A percentile compares a stretch with the other conserved stretches of the same genome.
Conservation (phyloP, 1,284 basidiomycete species). For the Vanrija sp. region DNA sequence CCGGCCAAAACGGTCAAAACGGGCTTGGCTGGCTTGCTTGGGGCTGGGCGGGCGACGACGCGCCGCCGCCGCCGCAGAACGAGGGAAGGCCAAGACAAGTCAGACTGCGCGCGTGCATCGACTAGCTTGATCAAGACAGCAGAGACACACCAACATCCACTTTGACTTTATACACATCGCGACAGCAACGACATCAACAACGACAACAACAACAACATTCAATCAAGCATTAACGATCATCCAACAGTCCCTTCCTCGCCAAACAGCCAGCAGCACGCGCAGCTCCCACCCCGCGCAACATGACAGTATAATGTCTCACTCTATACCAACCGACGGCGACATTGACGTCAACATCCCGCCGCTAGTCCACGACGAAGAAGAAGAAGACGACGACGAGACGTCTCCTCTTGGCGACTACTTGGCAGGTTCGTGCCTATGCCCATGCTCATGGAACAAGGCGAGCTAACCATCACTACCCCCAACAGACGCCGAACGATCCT, state of each 20-base stretch:
- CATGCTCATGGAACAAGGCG: not conserved
- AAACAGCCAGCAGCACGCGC: not conserved
- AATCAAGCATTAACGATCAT: no score
- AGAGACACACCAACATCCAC: no score
- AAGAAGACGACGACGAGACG: not conserved
- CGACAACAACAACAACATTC: no score
- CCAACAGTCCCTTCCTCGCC: not conserved
- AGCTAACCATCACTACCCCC: not conserved
- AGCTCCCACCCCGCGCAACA: not conserved
- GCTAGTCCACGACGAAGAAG: not conserved
- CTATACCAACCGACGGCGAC: not conserved
- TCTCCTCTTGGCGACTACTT: constrained; percentile 17
- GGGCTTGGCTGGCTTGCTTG: no score
- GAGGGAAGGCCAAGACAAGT: no score
- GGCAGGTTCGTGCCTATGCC: constrained; percentile 7
- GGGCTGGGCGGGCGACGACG: no score
- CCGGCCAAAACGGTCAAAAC: no score
- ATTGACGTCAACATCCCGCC: constrained; percentile 36
- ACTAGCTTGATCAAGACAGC: no score
- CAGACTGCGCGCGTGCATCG: no score
- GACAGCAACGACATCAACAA: no score
- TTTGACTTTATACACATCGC: no score
- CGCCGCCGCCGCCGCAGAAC: no score
- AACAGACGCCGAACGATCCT: constrained; percentile 16
- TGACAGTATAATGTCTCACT: not conserved